Base-by-base conservation (phyloP, 495 filamentous ascomycete genomes). In the Amorphotheca resinae region DNA sequence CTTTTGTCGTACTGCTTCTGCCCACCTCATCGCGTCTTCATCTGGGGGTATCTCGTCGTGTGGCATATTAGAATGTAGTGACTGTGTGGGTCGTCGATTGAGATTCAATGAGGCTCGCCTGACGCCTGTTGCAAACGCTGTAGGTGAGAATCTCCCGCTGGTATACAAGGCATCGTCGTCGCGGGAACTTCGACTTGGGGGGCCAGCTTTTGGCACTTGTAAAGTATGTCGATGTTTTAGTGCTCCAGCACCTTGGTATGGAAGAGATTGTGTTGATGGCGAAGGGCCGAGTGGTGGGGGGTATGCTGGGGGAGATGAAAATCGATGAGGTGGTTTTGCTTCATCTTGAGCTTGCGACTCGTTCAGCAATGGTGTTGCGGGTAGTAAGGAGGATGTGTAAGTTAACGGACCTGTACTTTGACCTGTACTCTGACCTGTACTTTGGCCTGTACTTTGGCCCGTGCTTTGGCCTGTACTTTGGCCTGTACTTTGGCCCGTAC, bases 1-100 rank as follows among this genome's bases (percentile, higher is more conserved):
- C 56, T 87, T 93, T 53, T 93, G 84, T 54, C 84, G 78, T 48
- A 93, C 86, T 17, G 82, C 82, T 60, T 98, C 93, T 17, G 91
- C 83, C 84, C 85, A 95, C 38, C 86, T 77, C 28, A 81, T 71
- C 17, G 89, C 87, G 53, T 99, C 89, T 54, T 87, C 88, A 50
- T 96, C 91, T 12, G 79, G 81, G 5, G 77, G 72, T 44, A 87
- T 64, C 50, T 95, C 89, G 49, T 96, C 91, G 31, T 83, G 64
- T 30, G 80, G 77, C 51, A 79, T 62, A 50, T 95, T 86, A 4
- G 86, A 91, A 44, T 88, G 79, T 38, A 88, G 76, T 4, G 84
- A 91, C 45, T 83, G 76, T 14, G 88, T 95, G 38, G 77, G 73
- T 41, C 86, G 76, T 58, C 91, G 72, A 44, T 73, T 85, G 42